Percentiles rank a stretch among this genome's conserved stretches.
These are phyloP conservation scores for Sphaerulina musiva DNA, from an alignment of 2,329 filamentous ascomycete species.

Conservation along the genomic window DNA sequence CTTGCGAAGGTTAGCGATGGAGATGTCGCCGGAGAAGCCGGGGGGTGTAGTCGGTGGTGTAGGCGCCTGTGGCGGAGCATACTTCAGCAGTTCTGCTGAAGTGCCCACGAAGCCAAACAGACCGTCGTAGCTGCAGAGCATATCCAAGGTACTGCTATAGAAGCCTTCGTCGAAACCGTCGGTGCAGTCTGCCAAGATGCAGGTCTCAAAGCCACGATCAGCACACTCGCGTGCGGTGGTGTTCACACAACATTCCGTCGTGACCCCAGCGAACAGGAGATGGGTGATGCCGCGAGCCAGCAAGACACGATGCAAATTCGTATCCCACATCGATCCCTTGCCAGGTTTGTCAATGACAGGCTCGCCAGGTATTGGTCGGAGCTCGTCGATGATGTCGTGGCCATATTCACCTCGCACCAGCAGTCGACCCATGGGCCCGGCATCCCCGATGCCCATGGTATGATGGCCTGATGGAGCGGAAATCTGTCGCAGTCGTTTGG, in stretches of 20 bases:
- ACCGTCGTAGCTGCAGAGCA: constrained; percentile 47
- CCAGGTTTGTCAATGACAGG: constrained; percentile 53
- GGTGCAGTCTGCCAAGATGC: constrained; percentile 46
- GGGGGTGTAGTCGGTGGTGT: constrained; percentile 36
- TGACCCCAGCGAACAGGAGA: constrained; percentile 52
- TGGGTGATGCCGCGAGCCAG: constrained; percentile 53
- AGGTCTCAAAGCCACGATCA: constrained; percentile 57
- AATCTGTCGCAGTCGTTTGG: constrained; percentile 46
- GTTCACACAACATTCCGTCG: constrained; percentile 54
- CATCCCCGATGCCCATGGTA: constrained; percentile 47
- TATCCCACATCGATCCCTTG: constrained; percentile 56
- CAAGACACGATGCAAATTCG: constrained; percentile 48
- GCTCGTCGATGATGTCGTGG: constrained; percentile 51
- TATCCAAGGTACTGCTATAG: constrained; percentile 45
- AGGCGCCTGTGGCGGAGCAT: constrained; percentile 31
- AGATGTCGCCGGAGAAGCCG: constrained; percentile 39
- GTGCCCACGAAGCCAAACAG: constrained; percentile 46
- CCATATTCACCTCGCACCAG: constrained; percentile 50
- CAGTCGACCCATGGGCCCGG: constrained; percentile 48
- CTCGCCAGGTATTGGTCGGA: constrained; percentile 47
- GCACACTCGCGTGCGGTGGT: constrained; percentile 52
- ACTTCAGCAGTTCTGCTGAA: constrained; percentile 38
- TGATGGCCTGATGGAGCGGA: constrained; percentile 43
- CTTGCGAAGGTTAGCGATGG: constrained; percentile 39
- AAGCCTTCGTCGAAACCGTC: constrained; percentile 45